Evolutionary conservation across 2,329 filamentous ascomycete genomes (phyloP), one percentile per base, ranked within the genome.

Genomic region (Kalmusia sp.): DNA sequence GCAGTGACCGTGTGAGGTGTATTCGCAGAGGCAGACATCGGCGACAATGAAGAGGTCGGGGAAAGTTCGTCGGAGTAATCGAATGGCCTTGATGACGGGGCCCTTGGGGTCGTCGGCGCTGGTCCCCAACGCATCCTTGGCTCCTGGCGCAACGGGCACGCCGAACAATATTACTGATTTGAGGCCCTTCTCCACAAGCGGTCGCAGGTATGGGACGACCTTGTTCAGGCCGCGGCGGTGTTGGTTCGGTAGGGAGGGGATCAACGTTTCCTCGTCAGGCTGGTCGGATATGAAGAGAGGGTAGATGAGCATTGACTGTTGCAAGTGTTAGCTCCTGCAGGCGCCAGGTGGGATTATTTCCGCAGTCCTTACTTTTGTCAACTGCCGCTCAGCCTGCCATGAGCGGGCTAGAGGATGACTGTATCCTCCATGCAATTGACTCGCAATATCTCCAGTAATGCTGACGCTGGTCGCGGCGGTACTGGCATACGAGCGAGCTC

Each of bases 21-120:
- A 99, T 78, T 99, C 95, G 84, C 95, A 99, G 6, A 99, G 88
- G 72, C 95, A 98, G 53, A 99, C 95, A 72, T 99, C 95, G 55
- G 89, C 87, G 62, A 89, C 88, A 66, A 99, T 91, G 79, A 96
- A 98, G 55, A 99, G 84, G 57, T 92, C 87, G 2, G 95, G 95
- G 76, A 97, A 98, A 33, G 87, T 83, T 61, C 90, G 85, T 63
- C 92, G 89, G 52, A 99, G 83, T 25, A 97, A 83, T 45, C 89
- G 89, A 70, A 98, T 97, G 41, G 86, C 84, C 67, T 87, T 87
- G 65, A 98, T 96, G 46, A 98, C 95, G 15, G 95, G 95, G 31
- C 95, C 95, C 60, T 91, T 83, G 30, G 93, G 93, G 72, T 98
- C 93, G 73, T 98, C 95, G 65, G 95, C 95, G 19, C 91, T 85